Percentiles rank a stretch among this genome's conserved stretches.
These are phyloP conservation scores for Solanum aculeatissimum DNA, from an alignment of 305 asterid species.

Conservation along the genomic window DNA sequence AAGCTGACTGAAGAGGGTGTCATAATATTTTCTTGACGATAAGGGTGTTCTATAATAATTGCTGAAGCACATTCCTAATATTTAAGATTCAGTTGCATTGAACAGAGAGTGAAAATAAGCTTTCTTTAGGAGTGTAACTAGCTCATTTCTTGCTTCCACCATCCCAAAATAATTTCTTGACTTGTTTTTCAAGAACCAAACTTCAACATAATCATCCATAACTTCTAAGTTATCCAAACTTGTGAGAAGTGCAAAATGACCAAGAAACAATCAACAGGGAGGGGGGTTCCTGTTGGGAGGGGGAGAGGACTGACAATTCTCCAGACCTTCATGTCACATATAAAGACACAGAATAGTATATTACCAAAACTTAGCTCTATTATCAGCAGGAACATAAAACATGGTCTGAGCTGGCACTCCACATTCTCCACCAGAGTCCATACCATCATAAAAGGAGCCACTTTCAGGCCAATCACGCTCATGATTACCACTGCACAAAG, in stretches of 20 bases:
- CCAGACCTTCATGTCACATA: neutral
- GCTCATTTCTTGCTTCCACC: neutral
- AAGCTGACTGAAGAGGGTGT: neutral
- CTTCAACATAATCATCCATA: neutral
- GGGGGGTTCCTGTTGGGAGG: neutral
- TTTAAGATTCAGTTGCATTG: neutral
- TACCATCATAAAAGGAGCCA: constrained; percentile 53
- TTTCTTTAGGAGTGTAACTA: neutral
- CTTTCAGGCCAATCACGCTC: constrained; percentile 73
- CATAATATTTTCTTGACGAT: neutral
- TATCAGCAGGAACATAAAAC: constrained; percentile 71
- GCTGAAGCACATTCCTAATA: neutral
- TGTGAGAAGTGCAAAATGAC: neutral
- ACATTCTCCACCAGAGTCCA: constrained; percentile 81
- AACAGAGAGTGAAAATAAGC: neutral
- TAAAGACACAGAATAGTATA: neutral
- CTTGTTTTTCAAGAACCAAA: neutral
- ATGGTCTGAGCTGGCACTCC: constrained; percentile 77
- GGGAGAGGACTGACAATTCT: neutral
- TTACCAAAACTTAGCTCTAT: constrained; percentile 57
- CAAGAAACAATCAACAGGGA: neutral
- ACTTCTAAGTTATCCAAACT: neutral
- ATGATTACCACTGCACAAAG: constrained; percentile 56
- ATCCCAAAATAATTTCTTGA: neutral
- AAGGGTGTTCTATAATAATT: neutral